Evolutionary conservation across 768 basidiomycete genomes (phyloP).

Genomic region (Auricularia sp.): DNA sequence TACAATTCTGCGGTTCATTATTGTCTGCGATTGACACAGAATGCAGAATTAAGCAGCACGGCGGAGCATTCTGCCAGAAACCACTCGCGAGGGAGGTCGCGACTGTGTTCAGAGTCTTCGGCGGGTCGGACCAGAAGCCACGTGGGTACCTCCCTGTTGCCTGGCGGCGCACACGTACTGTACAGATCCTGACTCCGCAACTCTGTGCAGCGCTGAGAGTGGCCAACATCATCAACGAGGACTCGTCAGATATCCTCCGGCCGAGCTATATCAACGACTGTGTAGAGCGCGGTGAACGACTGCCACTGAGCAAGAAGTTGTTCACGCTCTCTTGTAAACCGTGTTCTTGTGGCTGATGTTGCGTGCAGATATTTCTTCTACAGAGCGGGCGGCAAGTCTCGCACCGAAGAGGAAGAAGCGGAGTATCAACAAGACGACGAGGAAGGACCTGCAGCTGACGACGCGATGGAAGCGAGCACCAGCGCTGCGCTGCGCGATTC

Average conservation of each 20-base stretch:
- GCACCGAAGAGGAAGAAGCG: conserved; percentile 15
- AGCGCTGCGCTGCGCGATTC: too few species aligned
- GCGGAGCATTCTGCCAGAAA: conserved; percentile 50
- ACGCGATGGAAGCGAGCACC: neutral
- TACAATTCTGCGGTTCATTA: too few species aligned
- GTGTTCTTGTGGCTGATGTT: neutral
- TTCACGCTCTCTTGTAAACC: neutral
- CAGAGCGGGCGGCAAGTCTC: conserved; percentile 3
- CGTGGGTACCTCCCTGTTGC: neutral
- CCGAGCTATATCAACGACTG: conserved; percentile 80
- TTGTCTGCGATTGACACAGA: too few species aligned
- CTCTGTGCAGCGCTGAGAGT: conserved; percentile 54
- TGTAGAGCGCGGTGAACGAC: conserved; percentile 42
- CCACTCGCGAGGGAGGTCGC: neutral
- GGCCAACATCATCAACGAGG: conserved; percentile 61
- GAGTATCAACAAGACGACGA: conserved; percentile 14
- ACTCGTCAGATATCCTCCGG: conserved; percentile 58
- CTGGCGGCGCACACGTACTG: neutral
- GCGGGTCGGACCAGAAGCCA: neutral
- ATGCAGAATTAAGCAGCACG: conserved; percentile 57
- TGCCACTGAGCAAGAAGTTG: conserved; percentile 64
- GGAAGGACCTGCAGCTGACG: conserved; percentile 1
- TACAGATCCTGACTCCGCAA: conserved; percentile 3
- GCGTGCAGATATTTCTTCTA: conserved; percentile 66
- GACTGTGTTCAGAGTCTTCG: neutral